A percentile compares a stretch with the other conserved stretches of the same genome.
These are phyloP conservation scores for Monotropa hypopitys DNA, from an alignment of 179 eudicot genomes.

Conservation along the genomic window DNA sequence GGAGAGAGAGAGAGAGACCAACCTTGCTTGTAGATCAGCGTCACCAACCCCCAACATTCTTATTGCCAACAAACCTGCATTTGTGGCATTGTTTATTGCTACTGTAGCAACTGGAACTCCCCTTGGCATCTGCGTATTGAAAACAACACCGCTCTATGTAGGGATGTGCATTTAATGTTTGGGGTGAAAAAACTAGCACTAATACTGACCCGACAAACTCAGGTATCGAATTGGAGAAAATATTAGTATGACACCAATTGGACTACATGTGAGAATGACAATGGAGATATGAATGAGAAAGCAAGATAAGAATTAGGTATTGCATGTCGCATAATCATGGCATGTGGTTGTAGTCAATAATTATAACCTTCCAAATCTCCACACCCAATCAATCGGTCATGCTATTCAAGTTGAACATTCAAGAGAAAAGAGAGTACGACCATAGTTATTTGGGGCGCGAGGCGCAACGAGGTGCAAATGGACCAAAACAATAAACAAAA, in stretches of 20 bases:
- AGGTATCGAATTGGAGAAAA: not conserved
- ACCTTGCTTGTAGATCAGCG: conserved; percentile 55
- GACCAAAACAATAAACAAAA: no score
- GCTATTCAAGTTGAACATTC: not conserved
- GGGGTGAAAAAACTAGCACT: not conserved
- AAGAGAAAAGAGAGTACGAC: not conserved
- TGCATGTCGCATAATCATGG: not conserved
- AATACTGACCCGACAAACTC: not conserved
- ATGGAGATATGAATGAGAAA: not conserved
- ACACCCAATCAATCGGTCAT: not conserved
- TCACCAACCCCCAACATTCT: conserved; percentile 67
- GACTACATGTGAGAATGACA: not conserved
- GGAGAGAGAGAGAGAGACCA: conserved; percentile 10
- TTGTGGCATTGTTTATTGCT: conserved; percentile 87
- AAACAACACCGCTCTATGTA: not conserved
- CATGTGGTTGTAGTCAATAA: not conserved
- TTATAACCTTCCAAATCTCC: not conserved
- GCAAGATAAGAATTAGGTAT: not conserved
- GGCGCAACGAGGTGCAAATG: no score
- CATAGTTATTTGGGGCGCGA: no score
- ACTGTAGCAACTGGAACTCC: conserved; percentile 96
- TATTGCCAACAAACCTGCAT: conserved; percentile 80
- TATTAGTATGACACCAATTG: not conserved
- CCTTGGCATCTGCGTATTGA: conserved; percentile 72
- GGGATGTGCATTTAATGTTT: not conserved